phyloP scores from a whole-genome alignment of 2,329 filamentous ascomycete genomes.

The Colletotrichum sp. region DNA sequence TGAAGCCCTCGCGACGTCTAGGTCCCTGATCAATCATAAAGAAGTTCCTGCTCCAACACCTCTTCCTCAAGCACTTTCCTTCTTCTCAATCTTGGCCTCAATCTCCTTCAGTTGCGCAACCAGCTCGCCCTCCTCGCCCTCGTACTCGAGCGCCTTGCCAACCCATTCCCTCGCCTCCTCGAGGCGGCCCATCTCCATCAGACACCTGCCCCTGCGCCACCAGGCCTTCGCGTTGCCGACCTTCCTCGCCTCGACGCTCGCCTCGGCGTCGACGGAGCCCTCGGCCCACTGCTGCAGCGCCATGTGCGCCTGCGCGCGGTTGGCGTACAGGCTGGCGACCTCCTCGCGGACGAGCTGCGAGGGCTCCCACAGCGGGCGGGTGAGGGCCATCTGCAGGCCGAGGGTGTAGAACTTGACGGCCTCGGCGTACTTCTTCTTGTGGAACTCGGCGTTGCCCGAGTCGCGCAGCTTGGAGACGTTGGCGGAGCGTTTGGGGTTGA shows the following conservation, averaged over 20 bases:
- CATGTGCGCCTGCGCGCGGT: slow-evolving; percentile 92
- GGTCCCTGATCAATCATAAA: not conserved
- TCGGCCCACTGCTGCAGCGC: slow-evolving; percentile 81
- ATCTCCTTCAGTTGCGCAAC: slow-evolving; percentile 68
- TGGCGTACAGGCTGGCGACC: slow-evolving; percentile 77
- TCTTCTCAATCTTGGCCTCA: slow-evolving; percentile 48
- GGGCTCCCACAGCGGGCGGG: slow-evolving; percentile 87
- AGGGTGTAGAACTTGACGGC: slow-evolving; percentile 83
- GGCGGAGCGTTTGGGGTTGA: slow-evolving; percentile 90
- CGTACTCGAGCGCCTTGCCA: slow-evolving; percentile 78
- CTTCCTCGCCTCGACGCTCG: slow-evolving; percentile 85
- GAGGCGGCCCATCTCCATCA: slow-evolving; percentile 88
- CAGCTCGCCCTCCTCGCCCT: slow-evolving; percentile 72
- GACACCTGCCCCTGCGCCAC: slow-evolving; percentile 85
- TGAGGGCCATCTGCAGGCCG: slow-evolving; percentile 88
- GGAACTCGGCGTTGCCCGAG: slow-evolving; percentile 80
- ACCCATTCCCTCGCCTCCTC: slow-evolving; percentile 86
- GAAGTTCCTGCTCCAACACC: not conserved
- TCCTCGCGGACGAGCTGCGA: slow-evolving; percentile 84
- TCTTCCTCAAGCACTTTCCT: slow-evolving; percentile 29
- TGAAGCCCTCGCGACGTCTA: not conserved
- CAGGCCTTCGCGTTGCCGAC: slow-evolving; percentile 92
- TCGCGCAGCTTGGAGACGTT: slow-evolving; percentile 92
- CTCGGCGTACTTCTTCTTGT: slow-evolving; percentile 75
- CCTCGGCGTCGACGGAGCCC: slow-evolving; percentile 85